Conservation (phyloP, 2,329 filamentous ascomycete species). For the Neofusicoccum kwambonambiense region DNA sequence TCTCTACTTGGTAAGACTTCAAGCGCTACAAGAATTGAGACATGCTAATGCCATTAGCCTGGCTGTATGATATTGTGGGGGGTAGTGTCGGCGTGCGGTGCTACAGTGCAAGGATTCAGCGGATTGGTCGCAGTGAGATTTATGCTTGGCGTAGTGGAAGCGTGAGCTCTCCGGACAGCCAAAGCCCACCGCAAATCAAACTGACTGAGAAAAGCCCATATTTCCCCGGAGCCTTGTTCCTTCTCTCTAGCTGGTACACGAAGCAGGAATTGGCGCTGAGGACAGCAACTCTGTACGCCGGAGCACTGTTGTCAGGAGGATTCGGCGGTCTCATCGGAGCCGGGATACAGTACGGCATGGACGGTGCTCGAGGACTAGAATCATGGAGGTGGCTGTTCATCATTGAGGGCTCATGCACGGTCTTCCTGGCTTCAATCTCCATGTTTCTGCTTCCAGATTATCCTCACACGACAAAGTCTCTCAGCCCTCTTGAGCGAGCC, state of each 20-base stretch:
- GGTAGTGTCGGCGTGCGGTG: not conserved
- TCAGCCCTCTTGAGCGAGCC: conserved; percentile 1
- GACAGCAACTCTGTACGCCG: conserved; percentile 54
- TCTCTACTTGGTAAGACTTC: not conserved
- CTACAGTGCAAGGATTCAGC: conserved; percentile 2
- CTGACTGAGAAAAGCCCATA: not conserved
- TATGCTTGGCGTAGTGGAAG: conserved; percentile 15
- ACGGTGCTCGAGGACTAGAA: conserved; percentile 26
- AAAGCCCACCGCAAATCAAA: not conserved
- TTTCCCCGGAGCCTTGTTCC: conserved; percentile 46
- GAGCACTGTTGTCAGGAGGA: conserved; percentile 49
- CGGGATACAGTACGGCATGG: conserved; percentile 46
- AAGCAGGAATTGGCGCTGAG: conserved; percentile 52
- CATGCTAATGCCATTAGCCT: not conserved
- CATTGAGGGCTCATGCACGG: not conserved
- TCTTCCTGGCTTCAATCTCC: not conserved
- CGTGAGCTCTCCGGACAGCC: not conserved
- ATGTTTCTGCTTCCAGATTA: conserved; percentile 17
- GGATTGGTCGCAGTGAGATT: conserved; percentile 1
- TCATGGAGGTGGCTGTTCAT: conserved; percentile 28
- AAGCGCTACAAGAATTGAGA: not conserved
- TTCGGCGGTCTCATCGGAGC: conserved; percentile 56
- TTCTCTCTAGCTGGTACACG: conserved; percentile 54
- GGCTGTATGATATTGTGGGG: conserved; percentile 8
- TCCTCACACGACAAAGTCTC: conserved; percentile 5